Evolutionary conservation across 2,329 filamentous ascomycete species (phyloP).

Genomic region (Diaporthe sp.): DNA sequence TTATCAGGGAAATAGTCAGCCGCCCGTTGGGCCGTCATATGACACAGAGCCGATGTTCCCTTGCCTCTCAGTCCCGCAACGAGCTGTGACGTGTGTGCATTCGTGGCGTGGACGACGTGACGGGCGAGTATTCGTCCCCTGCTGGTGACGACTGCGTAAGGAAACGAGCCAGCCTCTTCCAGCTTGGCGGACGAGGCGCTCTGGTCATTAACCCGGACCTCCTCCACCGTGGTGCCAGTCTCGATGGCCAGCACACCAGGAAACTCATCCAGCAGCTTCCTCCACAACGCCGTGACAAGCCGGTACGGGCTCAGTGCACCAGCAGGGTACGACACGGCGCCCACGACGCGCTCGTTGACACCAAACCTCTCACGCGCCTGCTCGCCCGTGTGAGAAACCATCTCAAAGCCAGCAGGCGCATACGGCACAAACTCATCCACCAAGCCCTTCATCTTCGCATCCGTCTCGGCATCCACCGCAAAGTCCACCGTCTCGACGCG

Average conservation of each 20-base stretch:
- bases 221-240: slow-evolving; percentile 50
- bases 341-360: slow-evolving; percentile 47
- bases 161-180: slow-evolving; percentile 34
- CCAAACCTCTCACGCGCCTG: slow-evolving; percentile 50
- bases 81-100: slow-evolving; percentile 62
- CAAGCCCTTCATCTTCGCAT: slow-evolving; percentile 45
- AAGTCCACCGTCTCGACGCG: slow-evolving; percentile 60
- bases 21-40: slow-evolving; percentile 62
- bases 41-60: slow-evolving; percentile 56
- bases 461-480: slow-evolving; percentile 48
- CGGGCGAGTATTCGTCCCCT: slow-evolving; percentile 56
- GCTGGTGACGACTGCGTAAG: slow-evolving; percentile 56
- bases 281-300: slow-evolving; percentile 58
- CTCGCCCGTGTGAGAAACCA: slow-evolving; percentile 46
- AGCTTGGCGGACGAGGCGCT: background rate
- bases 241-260: slow-evolving; percentile 48
- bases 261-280: slow-evolving; percentile 49
- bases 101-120: slow-evolving; percentile 69
- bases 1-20: slow-evolving; percentile 45
- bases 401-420: slow-evolving; percentile 35
- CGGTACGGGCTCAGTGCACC: slow-evolving; percentile 63
- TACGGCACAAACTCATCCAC: slow-evolving; percentile 49
- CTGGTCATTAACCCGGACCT: slow-evolving; percentile 37
- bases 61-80: slow-evolving; percentile 59
- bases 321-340: slow-evolving; percentile 56